Evolutionary conservation across 352 stramenopile species (phyloP), one percentile per base, ranked within the genome.

Genomic region (Pythium guiyangense): DNA sequence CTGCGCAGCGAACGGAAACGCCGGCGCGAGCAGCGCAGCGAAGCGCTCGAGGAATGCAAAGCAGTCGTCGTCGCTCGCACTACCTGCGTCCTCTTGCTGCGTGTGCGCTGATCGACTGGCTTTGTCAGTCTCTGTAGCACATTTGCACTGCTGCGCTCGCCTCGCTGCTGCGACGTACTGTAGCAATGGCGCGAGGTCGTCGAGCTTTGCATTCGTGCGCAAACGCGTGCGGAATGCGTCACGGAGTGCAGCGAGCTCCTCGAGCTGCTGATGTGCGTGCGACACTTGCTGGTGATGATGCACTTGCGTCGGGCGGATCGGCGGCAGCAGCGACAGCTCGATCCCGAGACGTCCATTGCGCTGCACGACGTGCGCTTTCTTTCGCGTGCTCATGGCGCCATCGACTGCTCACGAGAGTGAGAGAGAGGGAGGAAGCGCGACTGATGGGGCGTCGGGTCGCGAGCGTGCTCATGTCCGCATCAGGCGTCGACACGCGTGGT

Each of bases 291-390:
- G 22, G 34, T 26, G 31, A 15, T 29, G 46, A 1, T 40, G 47
- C 3, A n/a, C 3, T 1, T n/a, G 34, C 11, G 49, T 35, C 34
- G 49, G 20, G 11, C 39, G 45, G 17, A 72, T 51, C 3, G 62
- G 62, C 18, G 66, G 66, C 14, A 73, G 55, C 20, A 42, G n/a
- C 4, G 39, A 14, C 39, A 27, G 17, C 42, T 47, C 42, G n/a
- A 47, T 47, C n/a, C 42, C 42, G 42, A 72, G 57, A 0, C 65
- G 61, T 22, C 63, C 57, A 52, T 67, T 70, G 45, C 53, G 52
- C 26, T 47, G 37, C 55, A 61, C 55, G 15, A 40, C 55, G 35
- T 29, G 47, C 27, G 47, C 20, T 25, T 54, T 55, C 34, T 42
- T 60, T 18, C 45, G 22, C 2, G 55, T 47, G 47, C 37, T 48